A percentile compares a stretch with the other conserved stretches of the same genome.
Evolutionary conservation across 768 basidiomycete species (phyloP).

Genomic region (Lepiota brunneoincarnata): DNA sequence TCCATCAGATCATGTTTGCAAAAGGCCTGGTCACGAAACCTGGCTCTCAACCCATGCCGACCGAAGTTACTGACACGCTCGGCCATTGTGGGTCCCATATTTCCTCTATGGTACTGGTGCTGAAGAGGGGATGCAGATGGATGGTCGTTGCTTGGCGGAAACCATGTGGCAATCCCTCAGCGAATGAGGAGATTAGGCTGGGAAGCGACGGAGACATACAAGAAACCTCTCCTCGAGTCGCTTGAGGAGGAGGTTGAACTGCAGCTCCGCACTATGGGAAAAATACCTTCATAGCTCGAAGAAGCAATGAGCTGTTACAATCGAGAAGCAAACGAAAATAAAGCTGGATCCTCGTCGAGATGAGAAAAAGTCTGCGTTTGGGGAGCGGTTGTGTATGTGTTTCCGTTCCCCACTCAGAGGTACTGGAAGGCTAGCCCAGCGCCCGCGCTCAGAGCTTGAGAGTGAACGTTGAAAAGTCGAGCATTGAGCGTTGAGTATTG

Average conservation of each 20-base stretch:
- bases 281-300: background rate
- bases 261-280: constrained; percentile 14
- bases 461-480: too few relatives aligned
- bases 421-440: too few relatives aligned
- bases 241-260: constrained; percentile 21
- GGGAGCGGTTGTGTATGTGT: too few relatives aligned
- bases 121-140: constrained; percentile 24
- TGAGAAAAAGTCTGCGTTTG: too few relatives aligned
- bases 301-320: too few relatives aligned
- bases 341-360: too few relatives aligned
- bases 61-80: constrained; percentile 31
- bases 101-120: background rate
- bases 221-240: constrained; percentile 19
- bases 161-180: constrained; percentile 29
- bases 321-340: too few relatives aligned
- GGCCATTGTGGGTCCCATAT: constrained; percentile 28
- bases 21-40: constrained; percentile 30
- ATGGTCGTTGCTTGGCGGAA: constrained; percentile 40
- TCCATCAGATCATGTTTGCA: constrained; percentile 27
- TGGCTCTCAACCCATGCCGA: constrained; percentile 30
- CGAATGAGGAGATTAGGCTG: constrained; percentile 38
- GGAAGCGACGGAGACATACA: constrained; percentile 27
- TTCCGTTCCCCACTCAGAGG: too few relatives aligned
- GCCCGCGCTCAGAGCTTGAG: too few relatives aligned
- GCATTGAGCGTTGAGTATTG: too few relatives aligned